Evolutionary conservation across 2,329 filamentous ascomycete genomes (phyloP), one percentile per base, ranked within the genome.

Genomic region (Apiospora rasikravindrae): DNA sequence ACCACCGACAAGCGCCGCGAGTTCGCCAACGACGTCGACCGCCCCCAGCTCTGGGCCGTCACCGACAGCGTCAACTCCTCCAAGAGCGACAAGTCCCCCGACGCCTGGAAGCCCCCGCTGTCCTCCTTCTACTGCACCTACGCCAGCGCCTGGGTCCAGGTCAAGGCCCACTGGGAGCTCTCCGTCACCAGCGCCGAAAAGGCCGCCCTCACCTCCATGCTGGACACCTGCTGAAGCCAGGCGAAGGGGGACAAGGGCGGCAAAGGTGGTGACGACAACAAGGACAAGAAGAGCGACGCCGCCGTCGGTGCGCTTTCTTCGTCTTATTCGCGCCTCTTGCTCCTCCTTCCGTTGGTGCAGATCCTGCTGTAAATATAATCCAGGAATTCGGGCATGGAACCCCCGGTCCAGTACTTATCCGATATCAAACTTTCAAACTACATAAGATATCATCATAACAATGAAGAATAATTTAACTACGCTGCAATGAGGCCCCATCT

Each of bases 31-130:
- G 94, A 96, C 82, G 80, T 96, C 72, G 87, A 84, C 1, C 88
- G 91, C 71, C 94, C 94, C 0, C 93, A 96, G 83, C 87, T 96
- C 42, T 88, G 93, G 83, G 92, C 94, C 45, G 93, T 96, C 11
- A 96, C 93, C 4, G 92, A 93, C 80, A 90, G 88, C 71, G 90
- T 94, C 76, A 97, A 97, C 83, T 85, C 90, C 76, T 75, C 84
- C 45, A 96, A 96, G 86, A 84, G 93, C n/a, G 93, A 95, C 81
- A 83, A 86, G 75, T 90, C 90, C 70, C 93, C 94, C 0, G 94
- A 95, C 78, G 81, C 83, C 14, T 97, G 94, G 93, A 92, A 94
- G 84, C 94, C 93, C 16, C 87, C 91, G 0, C 83, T 93, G 73
- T 77, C 85, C 80, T 87, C 83, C 74, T 96, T 94, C 83, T 89